Evolutionary conservation across 768 basidiomycete species (phyloP), one percentile per base, ranked within the genome.

Genomic region (Multifurca ochricompacta): DNA sequence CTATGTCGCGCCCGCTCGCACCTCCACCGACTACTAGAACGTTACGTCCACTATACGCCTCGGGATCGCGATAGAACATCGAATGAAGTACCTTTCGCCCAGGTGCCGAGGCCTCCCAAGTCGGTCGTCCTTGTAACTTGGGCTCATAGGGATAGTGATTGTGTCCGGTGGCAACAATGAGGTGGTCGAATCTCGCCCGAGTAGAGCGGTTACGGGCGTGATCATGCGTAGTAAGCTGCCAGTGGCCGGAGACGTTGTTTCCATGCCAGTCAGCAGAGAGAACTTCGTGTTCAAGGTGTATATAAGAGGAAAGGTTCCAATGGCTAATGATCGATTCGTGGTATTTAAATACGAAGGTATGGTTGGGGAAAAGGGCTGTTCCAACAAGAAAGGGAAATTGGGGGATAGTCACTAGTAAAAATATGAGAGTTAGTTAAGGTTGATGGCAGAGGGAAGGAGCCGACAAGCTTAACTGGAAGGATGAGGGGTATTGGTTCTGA

Each of bases 401-500:
- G 74, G 0, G 72, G 74, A 75, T 79, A 0, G 80, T 76, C 79
- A 82, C 59, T 61, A 41, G 23, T 42, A n/a, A 42, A 27, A 42
- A n/a, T 18, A 16, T 42, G 14, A 42, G n/a, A 23, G 6, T 25
- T 42, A 18, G 8, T 16, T 23, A 25, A 25, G 23, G 41, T 25
- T 9, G 14, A 1, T 14, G 42, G 30, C 19, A 16, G 18, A 23
- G 25, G n/a, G 19, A 13, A 21, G 7, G 10, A n/a, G n/a, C n/a
- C n/a, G n/a, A n/a, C 11, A 28, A 9, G 34, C 14, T 50, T 14
- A 18, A 60, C 59, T 82, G 8, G 71, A 72, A 2, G 80, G 80
- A 3, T 76, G 70, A 13, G 79, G 78, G 0, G 76, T 78, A 63
- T 82, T 82, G 13, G 77, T 79, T 52, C 65, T 73, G 16, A 83